Evolutionary conservation across 306 rosid genomes (phyloP).

Genomic region (Potentilla sterilis): DNA sequence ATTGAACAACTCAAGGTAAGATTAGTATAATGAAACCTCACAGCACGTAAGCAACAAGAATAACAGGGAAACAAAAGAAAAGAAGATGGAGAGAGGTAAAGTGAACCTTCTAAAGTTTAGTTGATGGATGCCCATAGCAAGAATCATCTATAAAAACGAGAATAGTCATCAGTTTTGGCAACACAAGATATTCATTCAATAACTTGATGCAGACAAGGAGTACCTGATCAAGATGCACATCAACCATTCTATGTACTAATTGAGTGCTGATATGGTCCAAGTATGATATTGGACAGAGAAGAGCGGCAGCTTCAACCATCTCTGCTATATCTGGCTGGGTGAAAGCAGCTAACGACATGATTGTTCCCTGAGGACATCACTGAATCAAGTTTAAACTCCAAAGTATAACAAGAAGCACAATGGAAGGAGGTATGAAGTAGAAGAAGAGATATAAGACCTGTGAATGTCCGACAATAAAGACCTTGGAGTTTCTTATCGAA

Average conservation of each 20-base stretch:
- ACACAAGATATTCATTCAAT: slow-evolving; percentile 15
- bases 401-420: slow-evolving; percentile 14
- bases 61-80: slow-evolving; percentile 6
- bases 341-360: slow-evolving; percentile 68
- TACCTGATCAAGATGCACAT: slow-evolving; percentile 80
- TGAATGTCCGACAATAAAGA: slow-evolving; percentile 85
- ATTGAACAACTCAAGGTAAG: background rate
- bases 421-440: slow-evolving; percentile 17
- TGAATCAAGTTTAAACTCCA: slow-evolving; percentile 14
- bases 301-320: slow-evolving; percentile 85
- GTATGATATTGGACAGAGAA: slow-evolving; percentile 82
- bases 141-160: slow-evolving; percentile 58
- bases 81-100: slow-evolving; percentile 5
- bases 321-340: slow-evolving; percentile 66
- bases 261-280: slow-evolving; percentile 66
- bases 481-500: slow-evolving; percentile 51
- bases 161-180: slow-evolving; percentile 30
- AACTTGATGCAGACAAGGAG: slow-evolving; percentile 9
- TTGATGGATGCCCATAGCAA: slow-evolving; percentile 65
- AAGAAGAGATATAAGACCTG: slow-evolving; percentile 55
- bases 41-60: slow-evolving; percentile 20
- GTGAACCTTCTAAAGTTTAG: slow-evolving; percentile 68
- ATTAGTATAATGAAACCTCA: slow-evolving; percentile 10
- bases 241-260: slow-evolving; percentile 68
- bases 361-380: slow-evolving; percentile 65